These are phyloP conservation scores for Yamadazyma laniorum DNA, from an alignment of 805 yeast species.

Conservation along the genomic window DNA sequence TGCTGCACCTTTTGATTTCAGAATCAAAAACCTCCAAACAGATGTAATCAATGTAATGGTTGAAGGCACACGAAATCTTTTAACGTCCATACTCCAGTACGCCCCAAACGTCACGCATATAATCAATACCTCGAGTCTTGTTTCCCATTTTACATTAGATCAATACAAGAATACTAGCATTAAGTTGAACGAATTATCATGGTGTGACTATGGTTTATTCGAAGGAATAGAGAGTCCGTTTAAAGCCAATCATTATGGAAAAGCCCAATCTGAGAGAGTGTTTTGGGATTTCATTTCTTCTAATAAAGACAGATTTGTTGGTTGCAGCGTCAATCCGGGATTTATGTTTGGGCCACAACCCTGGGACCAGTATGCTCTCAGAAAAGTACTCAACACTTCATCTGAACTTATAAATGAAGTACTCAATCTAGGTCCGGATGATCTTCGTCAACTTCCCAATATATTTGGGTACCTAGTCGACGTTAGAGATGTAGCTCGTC, in stretches of 20 bases:
- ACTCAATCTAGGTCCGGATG: slow-evolving; percentile 6
- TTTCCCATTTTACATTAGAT: slow-evolving; percentile 18
- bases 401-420: slow-evolving; percentile 4
- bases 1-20: slow-evolving; percentile 27
- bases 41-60: slow-evolving; percentile 26
- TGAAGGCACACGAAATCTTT: slow-evolving; percentile 35
- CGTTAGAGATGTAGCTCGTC: slow-evolving; percentile 25
- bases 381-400: slow-evolving; percentile 4
- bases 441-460: slow-evolving; percentile 3
- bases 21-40: slow-evolving; percentile 16
- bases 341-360: slow-evolving; percentile 13
- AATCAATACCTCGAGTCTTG: slow-evolving; percentile 48
- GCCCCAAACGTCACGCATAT: slow-evolving; percentile 43
- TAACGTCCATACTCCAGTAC: slow-evolving; percentile 43
- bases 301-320: slow-evolving; percentile 14
- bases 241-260: slow-evolving; percentile 25
- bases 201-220: slow-evolving; percentile 4
- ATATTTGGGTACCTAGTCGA: slow-evolving; percentile 18
- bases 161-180: slow-evolving; percentile 11
- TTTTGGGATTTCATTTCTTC: slow-evolving; percentile 20
- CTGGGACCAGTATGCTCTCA: slow-evolving; percentile 22
- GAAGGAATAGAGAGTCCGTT: slow-evolving; percentile 11
- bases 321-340: slow-evolving; percentile 8
- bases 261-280: slow-evolving; percentile 14
- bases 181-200: slow-evolving; percentile 11